These are phyloP conservation scores for Fusarium sacchari DNA, from an alignment of 2,329 filamentous ascomycete genomes.

Conservation along the genomic window DNA sequence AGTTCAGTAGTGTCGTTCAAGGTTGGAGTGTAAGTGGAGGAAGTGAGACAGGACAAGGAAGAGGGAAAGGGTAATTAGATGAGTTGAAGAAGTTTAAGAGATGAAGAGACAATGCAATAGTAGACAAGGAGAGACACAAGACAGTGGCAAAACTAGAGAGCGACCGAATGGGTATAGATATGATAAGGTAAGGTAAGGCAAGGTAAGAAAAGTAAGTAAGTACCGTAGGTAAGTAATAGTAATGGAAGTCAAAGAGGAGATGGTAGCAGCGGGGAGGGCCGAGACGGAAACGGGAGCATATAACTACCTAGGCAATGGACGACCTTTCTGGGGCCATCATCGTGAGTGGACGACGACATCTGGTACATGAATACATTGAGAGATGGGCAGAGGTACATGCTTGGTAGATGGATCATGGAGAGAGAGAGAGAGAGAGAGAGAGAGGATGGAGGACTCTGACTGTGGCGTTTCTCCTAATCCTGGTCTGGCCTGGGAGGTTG, in stretches of 20 bases:
- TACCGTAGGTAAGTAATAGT: too few relatives aligned
- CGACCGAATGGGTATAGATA: constrained; percentile 25
- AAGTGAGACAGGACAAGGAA: constrained; percentile 3
- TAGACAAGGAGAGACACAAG: background rate
- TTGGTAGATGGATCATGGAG: too few relatives aligned
- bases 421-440: too few relatives aligned
- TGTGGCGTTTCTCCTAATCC: constrained; percentile 38
- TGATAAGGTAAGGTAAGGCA: constrained; percentile 17
- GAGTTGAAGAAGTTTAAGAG: background rate
- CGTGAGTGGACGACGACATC: constrained; percentile 44
- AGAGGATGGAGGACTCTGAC: constrained; percentile 37
- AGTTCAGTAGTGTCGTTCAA: constrained; percentile 20
- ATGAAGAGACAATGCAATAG: background rate
- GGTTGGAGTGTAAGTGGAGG: constrained; percentile 35
- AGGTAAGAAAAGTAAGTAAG: background rate
- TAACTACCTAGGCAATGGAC: constrained; percentile 38
- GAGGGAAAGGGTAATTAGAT: constrained; percentile 6
- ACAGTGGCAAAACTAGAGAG: constrained; percentile 32
- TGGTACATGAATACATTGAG: constrained; percentile 42
- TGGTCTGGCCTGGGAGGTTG: constrained; percentile 10
- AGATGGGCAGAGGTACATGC: constrained; percentile 40
- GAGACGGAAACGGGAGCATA: constrained; percentile 38
- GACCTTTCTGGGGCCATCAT: constrained; percentile 38
- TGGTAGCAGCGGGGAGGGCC: constrained; percentile 36
- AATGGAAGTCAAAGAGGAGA: background rate